Percentiles rank a stretch among this genome's conserved stretches.
phyloP scores from a whole-genome alignment of 306 rosid species.

The Trichosanthes truncata region DNA sequence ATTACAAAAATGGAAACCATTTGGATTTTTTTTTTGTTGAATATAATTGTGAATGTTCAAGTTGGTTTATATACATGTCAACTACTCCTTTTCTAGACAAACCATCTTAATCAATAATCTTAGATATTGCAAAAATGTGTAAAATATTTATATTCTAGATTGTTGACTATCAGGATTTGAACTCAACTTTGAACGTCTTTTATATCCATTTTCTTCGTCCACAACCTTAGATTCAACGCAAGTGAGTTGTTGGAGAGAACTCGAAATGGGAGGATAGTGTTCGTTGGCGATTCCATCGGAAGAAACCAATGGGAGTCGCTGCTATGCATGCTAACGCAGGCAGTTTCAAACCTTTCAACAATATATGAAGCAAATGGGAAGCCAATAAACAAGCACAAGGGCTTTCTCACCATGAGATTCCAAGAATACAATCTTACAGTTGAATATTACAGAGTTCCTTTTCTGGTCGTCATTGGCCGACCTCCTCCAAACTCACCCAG shows the following conservation, averaged over 20 bases:
- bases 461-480: slow-evolving; percentile 39
- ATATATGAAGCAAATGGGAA: slow-evolving; percentile 68
- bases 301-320: slow-evolving; percentile 95
- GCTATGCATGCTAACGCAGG: slow-evolving; percentile 67
- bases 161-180: not conserved
- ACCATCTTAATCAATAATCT: not conserved
- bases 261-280: slow-evolving; percentile 71
- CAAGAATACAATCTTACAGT: slow-evolving; percentile 61
- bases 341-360: slow-evolving; percentile 43
- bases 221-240: slow-evolving; percentile 52
- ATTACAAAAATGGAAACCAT: too few species aligned
- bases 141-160: not conserved
- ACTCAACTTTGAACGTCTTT: not conserved
- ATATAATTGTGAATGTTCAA: too few species aligned
- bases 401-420: slow-evolving; percentile 52
- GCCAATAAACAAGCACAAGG: slow-evolving; percentile 79
- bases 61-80: too few species aligned
- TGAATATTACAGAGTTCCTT: slow-evolving; percentile 78
- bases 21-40: too few species aligned
- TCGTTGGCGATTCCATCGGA: slow-evolving; percentile 81
- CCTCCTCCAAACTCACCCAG: slow-evolving; percentile 43
- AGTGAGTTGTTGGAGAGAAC: slow-evolving; percentile 60
- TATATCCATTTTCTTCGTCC: not conserved
- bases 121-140: not conserved
- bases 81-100: not conserved